Evolutionary conservation across 2,329 filamentous ascomycete genomes (phyloP).

Genomic region (Penicillium decumbens): DNA sequence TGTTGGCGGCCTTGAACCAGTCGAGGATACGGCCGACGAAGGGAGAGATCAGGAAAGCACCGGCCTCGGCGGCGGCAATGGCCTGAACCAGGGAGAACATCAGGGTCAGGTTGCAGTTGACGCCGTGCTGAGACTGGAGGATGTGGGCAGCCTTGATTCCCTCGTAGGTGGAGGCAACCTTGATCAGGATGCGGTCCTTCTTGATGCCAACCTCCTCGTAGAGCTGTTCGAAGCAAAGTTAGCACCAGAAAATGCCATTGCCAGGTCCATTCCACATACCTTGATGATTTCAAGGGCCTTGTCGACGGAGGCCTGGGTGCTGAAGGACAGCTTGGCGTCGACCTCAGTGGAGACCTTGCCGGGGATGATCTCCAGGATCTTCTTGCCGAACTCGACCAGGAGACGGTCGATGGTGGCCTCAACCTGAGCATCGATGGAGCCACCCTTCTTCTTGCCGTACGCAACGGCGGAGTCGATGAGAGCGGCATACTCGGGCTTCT

Average conservation of each 20-base stretch:
- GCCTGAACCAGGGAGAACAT: slow-evolving; percentile 97
- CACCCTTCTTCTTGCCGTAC: slow-evolving; percentile 74
- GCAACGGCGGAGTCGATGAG: slow-evolving; percentile 80
- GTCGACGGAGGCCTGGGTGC: slow-evolving; percentile 82
- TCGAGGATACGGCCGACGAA: slow-evolving; percentile 99
- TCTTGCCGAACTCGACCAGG: slow-evolving; percentile 94
- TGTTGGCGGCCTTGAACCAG: slow-evolving; percentile 95
- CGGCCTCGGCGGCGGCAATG: slow-evolving; percentile 91
- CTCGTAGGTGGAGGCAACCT: slow-evolving; percentile 99
- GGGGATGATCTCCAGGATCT: slow-evolving; percentile 94
- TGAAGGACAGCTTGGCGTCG: slow-evolving; percentile 92
- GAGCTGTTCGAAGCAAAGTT: slow-evolving; percentile 55
- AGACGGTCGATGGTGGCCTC: slow-evolving; percentile 88
- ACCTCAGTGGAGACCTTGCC: slow-evolving; percentile 99
- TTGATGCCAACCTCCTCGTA: slow-evolving; percentile 88
- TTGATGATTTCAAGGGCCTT: slow-evolving; percentile 98
- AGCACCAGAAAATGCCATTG: not conserved
- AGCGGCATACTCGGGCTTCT: slow-evolving; percentile 93
- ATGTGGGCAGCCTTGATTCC: slow-evolving; percentile 98
- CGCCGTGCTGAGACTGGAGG: slow-evolving; percentile 87
- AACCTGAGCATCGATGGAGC: slow-evolving; percentile 71
- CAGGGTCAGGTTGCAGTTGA: slow-evolving; percentile 98
- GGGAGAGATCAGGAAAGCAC: slow-evolving; percentile 95
- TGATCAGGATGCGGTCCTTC: slow-evolving; percentile 96
- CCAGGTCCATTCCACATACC: slow-evolving; percentile 46